These are phyloP conservation scores for Neocucurbitaria cava DNA, from an alignment of 2,329 filamentous ascomycete species.

Conservation along the genomic window DNA sequence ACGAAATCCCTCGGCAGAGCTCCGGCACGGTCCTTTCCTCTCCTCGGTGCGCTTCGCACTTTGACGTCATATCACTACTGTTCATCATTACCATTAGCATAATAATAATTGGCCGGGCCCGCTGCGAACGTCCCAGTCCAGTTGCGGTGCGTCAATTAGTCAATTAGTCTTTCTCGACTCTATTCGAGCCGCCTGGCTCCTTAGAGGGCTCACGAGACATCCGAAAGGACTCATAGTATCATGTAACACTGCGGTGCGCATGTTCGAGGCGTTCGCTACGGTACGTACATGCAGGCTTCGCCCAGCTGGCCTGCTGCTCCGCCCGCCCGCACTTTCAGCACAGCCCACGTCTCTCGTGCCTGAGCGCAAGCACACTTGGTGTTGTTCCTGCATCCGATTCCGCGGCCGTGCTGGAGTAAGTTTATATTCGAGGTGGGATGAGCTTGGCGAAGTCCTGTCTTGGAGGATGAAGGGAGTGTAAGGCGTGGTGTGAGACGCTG, in stretches of 20 bases:
- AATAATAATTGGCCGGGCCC: slow-evolving; percentile 13
- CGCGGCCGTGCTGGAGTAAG: too few species aligned
- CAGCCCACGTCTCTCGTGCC: slow-evolving; percentile 2
- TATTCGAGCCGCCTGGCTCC: too few species aligned
- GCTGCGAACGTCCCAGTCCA: slow-evolving; percentile 1
- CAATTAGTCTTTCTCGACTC: neutral
- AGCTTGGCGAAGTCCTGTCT: neutral
- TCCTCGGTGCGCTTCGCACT: neutral
- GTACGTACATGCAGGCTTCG: neutral
- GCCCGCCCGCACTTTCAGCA: neutral
- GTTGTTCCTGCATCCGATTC: slow-evolving; percentile 3
- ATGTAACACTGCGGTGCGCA: too few species aligned
- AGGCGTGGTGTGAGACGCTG: neutral
- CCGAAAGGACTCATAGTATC: too few species aligned
- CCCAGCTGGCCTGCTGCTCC: neutral
- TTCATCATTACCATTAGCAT: slow-evolving; percentile 18
- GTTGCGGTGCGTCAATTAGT: slow-evolving; percentile 8
- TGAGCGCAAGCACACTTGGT: neutral
- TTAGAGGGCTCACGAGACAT: too few species aligned
- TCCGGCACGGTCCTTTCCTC: neutral
- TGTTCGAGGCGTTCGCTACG: too few species aligned
- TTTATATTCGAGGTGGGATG: too few species aligned
- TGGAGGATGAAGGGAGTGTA: too few species aligned
- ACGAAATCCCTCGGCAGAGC: neutral
- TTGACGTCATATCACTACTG: slow-evolving; percentile 11